Evolutionary conservation across 1,284 basidiomycete species (phyloP).

Genomic region (Psilocybe mexicana): DNA sequence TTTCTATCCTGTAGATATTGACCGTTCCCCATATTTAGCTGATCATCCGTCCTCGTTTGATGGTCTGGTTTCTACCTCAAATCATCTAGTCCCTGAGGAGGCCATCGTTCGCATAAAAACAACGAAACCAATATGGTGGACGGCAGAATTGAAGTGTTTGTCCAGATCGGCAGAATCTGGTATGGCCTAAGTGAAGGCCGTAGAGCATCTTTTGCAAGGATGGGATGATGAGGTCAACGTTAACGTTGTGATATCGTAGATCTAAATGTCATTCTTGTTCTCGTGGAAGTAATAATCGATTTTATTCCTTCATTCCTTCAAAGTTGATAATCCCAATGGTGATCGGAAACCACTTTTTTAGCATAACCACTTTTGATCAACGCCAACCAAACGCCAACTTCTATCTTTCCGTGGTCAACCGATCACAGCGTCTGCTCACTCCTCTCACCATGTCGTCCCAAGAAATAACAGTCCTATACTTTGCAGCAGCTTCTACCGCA

Average conservation of each 20-base stretch:
- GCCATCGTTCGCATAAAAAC: slow-evolving; percentile 72
- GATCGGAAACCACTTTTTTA: too few relatives aligned
- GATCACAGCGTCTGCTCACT: not conserved
- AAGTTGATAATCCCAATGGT: too few relatives aligned
- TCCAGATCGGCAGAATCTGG: not conserved
- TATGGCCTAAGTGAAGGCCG: not conserved
- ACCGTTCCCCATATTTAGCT: slow-evolving; percentile 32
- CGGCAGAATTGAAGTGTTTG: slow-evolving; percentile 54
- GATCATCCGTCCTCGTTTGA: slow-evolving; percentile 74
- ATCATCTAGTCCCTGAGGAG: slow-evolving; percentile 75
- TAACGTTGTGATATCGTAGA: too few relatives aligned
- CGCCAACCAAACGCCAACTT: too few relatives aligned
- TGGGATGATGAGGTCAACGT: too few relatives aligned
- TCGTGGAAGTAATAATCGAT: too few relatives aligned
- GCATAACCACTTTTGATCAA: too few relatives aligned
- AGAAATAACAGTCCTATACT: slow-evolving; percentile 72
- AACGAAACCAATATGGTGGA: slow-evolving; percentile 88
- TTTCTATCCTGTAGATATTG: slow-evolving; percentile 2
- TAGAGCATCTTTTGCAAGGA: too few relatives aligned
- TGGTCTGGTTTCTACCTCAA: slow-evolving; percentile 88
- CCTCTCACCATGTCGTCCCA: slow-evolving; percentile 13
- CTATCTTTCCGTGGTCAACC: too few relatives aligned
- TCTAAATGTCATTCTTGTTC: not conserved
- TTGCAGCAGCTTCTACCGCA: slow-evolving; percentile 75
- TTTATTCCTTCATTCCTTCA: too few relatives aligned